A percentile compares a stretch with the other conserved stretches of the same genome.
phyloP scores from a whole-genome alignment of 2,329 filamentous ascomycete species.

The Monosporascus cannonballus region DNA sequence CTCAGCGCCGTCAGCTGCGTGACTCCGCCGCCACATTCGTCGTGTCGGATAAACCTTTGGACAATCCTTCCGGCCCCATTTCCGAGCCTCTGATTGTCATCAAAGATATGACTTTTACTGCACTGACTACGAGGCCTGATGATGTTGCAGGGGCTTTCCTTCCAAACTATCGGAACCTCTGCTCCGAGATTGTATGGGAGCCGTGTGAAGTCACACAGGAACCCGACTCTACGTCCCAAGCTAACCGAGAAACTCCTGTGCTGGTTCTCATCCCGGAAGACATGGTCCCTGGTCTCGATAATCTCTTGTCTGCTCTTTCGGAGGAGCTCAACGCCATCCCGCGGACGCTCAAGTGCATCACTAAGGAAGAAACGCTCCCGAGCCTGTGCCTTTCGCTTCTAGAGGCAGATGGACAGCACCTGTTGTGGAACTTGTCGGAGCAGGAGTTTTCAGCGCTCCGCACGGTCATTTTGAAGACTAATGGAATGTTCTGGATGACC shows the following conservation, averaged over 20 bases:
- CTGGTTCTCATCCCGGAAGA: constrained; percentile 11
- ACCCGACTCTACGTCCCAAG: background rate
- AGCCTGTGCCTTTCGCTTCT: constrained; percentile 39
- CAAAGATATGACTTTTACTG: constrained; percentile 38
- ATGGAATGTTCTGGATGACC: constrained; percentile 17
- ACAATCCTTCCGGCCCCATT: background rate
- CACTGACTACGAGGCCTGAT: constrained; percentile 23
- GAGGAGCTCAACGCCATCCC: constrained; percentile 8
- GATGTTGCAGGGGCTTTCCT: constrained; percentile 31
- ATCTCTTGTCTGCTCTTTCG: constrained; percentile 6
- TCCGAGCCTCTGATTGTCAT: constrained; percentile 33
- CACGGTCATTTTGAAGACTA: constrained; percentile 24
- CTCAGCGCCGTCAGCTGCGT: constrained; percentile 27
- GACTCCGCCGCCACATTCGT: constrained; percentile 37
- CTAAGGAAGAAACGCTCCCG: constrained; percentile 11
- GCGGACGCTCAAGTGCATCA: constrained; percentile 6
- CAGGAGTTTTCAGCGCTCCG: constrained; percentile 35
- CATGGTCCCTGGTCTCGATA: background rate
- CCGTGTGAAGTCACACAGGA: background rate
- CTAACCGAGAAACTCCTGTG: constrained; percentile 1
- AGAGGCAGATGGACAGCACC: constrained; percentile 29
- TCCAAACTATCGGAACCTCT: constrained; percentile 42
- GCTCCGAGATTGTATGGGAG: constrained; percentile 43
- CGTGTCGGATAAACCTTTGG: constrained; percentile 32
- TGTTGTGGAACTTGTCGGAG: constrained; percentile 34